Base-by-base conservation (phyloP, 2,329 filamentous ascomycete species). In the Hymenoscyphus repandus region DNA sequence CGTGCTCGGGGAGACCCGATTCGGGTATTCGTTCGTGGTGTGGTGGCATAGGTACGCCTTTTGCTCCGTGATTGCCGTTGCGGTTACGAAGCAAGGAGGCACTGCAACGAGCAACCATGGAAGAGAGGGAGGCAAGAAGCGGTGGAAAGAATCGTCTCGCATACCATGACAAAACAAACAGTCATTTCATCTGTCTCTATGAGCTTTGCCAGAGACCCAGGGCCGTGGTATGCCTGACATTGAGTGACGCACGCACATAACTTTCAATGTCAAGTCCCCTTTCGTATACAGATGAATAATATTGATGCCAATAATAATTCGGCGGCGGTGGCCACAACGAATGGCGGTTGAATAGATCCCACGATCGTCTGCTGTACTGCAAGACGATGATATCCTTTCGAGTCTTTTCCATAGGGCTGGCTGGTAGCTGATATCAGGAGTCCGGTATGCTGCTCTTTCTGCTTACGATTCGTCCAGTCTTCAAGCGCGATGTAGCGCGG, bases 401-500 rank as follows among this genome's bases (percentile, higher is more conserved):
- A 18, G 15, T 7, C 15, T n/a, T 31, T 17, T 30, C 5, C 7
- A 31, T 22, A 15, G n/a, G 42, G 33, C 57, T 53, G 52, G 54
- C 53, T 56, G 50, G 42, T 45, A 39, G 30, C 40, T 42, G 36
- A 46, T 49, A 36, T 45, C 50, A 12, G n/a, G 3, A 15, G 36
- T 47, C 52, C n/a, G 38, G 17, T 40, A 20, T 40, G 22, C 7
- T 27, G 22, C 22, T 7, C 22, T 27, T 27, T 27, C 22, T 27
- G 4, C 22, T 52, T 45, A 34, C 15, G n/a, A 54, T 53, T 48
- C 44, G 51, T 34, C 30, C 34, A n/a, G 13, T 40, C 40, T 15
- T 15, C 36, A 31, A 22, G 18, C 15, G 30, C 31, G 10, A 30
- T 39, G 34, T 60, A 62, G 56, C 49, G 54, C 50, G 32, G 34